Evolutionary conservation across 257 asterid species (phyloP), one percentile per base, ranked within the genome.

Genomic region (Dorcoceras hygrometricum): DNA sequence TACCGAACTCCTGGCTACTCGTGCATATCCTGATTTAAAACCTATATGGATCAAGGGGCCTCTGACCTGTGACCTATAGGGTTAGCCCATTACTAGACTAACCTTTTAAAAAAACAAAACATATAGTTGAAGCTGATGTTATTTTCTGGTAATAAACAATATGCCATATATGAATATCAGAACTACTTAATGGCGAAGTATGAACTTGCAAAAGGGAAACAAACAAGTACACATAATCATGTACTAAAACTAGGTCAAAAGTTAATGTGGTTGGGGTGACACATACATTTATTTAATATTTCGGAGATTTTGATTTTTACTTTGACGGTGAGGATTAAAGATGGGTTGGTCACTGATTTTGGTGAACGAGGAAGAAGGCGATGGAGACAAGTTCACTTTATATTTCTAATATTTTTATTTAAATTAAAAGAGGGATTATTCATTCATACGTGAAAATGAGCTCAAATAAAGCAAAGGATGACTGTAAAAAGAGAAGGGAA

Each of bases 331-430:
- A 7, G 28, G 48, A 23, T 19, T 62, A 60, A 60, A 60, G 65
- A 28, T 51, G 20, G 50, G 51, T 23, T 62, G 55, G 54, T 62
- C 67, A 36, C 27, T 9, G n/a, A 60, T 60, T 60, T 19, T 46
- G 53, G 53, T 46, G 53, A 46, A 46, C 8, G 8, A 46, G 53
- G 53, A 46, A 46, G 54, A 46, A 46, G 54, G 54, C 20, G 2
- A 14, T 16, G 5, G 8, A 16, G 54, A 14, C 22, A 16, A 46
- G 54, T 46, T 18, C 22, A 18, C 54, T 46, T 46, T 46, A 39
- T 39, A 29, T 29, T n/a, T n/a, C n/a, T n/a, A n/a, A 29, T 26
- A 26, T 26, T n/a, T n/a, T n/a, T n/a, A 26, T 31, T 8, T 34
- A 12, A 11, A 39, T 39, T 39, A 11, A 39, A 34, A 39, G 4